Base-by-base conservation (phyloP, 2,329 filamentous ascomycete genomes). In the Venturia carpophila region DNA sequence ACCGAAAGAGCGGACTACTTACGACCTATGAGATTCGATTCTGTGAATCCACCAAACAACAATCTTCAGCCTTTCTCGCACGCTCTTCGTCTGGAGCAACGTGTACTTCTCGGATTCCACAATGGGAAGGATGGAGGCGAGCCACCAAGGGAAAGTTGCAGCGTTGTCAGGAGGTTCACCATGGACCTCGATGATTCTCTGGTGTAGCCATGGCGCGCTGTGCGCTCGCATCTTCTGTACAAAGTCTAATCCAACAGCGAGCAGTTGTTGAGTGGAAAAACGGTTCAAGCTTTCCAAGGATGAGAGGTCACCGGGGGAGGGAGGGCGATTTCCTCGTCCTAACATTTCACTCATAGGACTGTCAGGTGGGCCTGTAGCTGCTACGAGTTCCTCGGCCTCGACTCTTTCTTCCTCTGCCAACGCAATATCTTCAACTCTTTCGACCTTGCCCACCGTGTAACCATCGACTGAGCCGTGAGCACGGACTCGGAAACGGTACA, bases 131-230 rank as follows among this genome's bases (percentile, higher is more conserved):
- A 94, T 86, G 71, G 86, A 90, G 11, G 89, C 92, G 69, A 96
- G 88, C 92, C 92, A 97, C 82, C 92, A 96, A 0, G 92, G 90
- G 69, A 96, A 94, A 1, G 85, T 74, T 3, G 87, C 87, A 0
- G 91, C 87, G 71, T 96, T 90, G 19, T 84, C 79, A 0, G 91
- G 92, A 24, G 87, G 88, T 66, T 89, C 84, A 15, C 92, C 92
- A 69, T 93, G 94, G 6, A 89, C 86, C 41, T 84, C 78, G 39
- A 92, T 78, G 42, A 92, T 87, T 10, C 87, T 84, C 49, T 86
- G 82, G 65, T 89, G 84, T 37, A 95, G 79, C 91, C 91, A 96
- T 0, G 84, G 83, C 0, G 87, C 88, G 66, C 87, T 89, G 64
- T 85, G 79, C 5, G 81, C 80, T 64, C 85, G 83, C 84, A 91